Evolutionary conservation across 2,329 filamentous ascomycete species (phyloP), one percentile per base, ranked within the genome.

Genomic region (Akanthomyces uredinophilus): DNA sequence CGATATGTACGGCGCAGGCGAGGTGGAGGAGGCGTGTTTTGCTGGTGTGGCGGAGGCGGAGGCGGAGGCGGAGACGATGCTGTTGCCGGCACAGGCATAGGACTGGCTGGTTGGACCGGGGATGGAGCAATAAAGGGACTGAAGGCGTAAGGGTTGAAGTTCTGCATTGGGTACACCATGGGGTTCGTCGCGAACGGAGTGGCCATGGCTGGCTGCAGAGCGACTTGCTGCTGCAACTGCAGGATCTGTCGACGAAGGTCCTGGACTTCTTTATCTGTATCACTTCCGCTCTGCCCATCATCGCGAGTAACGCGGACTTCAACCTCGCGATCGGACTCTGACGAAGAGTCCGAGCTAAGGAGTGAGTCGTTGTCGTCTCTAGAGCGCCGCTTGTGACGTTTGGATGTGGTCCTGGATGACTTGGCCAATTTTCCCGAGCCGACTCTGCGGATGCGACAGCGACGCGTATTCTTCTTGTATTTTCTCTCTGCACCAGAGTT

Each of bases 241-340:
- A 70, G 66, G 20, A 74, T 64, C 5, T 76, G 73, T 8, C 64
- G 61, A 54, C 69, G 64, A 22, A 76, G 64, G 5, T 67, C 66
- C 14, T 66, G 35, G 50, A 51, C 27, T 18, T 62, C 47, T 18
- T 27, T 46, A 29, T 63, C 58, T 14, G 43, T 62, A 1, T 47
- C 55, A 14, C 57, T 62, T n/a, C 35, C 43, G 58, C 55, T 70
- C 60, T 60, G 63, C 56, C 69, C 67, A 35, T 65, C 50, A 1
- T 64, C 64, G 18, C 49, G 51, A 18, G 63, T 64, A 10, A 64
- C 63, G 1, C 64, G 62, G 20, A 62, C 35, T 18, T 68, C 65
- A 43, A 51, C 53, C 3, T 69, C 67, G 0, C 64, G 65, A 16
- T 65, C 64, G 22, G 63, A 60, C 5, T 70, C 69, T 3, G 65